Evolutionary conservation across 306 rosid species (phyloP), one percentile per base, ranked within the genome.

Genomic region (Bauhinia variegata): DNA sequence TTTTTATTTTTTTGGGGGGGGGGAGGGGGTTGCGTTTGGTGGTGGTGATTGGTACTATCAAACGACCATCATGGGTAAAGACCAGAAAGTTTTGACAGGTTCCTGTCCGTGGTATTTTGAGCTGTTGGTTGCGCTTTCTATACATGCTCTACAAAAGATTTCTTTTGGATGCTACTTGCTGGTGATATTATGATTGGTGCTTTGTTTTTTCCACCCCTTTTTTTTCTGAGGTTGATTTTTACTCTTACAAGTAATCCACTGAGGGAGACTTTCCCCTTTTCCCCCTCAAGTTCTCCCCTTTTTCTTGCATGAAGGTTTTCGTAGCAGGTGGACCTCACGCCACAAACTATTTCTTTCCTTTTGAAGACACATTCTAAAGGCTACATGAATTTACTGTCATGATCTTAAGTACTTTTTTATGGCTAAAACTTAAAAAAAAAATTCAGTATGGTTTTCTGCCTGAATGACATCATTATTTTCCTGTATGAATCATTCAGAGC

Each of bases 401-500:
- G 9, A 53, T 38, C 28, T 41, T 41, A 37, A 55, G 8, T 19
- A n/a, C 18, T 50, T 3, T 56, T 10, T 19, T 13, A 5, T 54
- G 18, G 17, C 66, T 53, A 54, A 50, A 73, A 42, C 30, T 23
- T 59, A n/a, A n/a, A n/a, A n/a, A n/a, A n/a, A 44, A 38, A 63
- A 16, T 55, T 67, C 33, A 36, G 15, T 58, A 28, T 17, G 50
- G 49, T 53, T 38, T 83, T 56, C 2, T 55, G 63, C 48, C 50
- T 14, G 28, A 57, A 43, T 65, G 67, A 9, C 80, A 48, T 82
- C 51, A 62, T 39, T 54, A 42, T 32, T 31, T 71, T 39, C 36
- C 60, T 60, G 54, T 68, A 33, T 67, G 15, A 53, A 61, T 79
- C 79, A 31, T 79, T 68, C 77, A 95, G 99, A 16, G 50, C 88